Evolutionary conservation across 495 filamentous ascomycete species (phyloP).

Genomic region (Podospora fimiseda): DNA sequence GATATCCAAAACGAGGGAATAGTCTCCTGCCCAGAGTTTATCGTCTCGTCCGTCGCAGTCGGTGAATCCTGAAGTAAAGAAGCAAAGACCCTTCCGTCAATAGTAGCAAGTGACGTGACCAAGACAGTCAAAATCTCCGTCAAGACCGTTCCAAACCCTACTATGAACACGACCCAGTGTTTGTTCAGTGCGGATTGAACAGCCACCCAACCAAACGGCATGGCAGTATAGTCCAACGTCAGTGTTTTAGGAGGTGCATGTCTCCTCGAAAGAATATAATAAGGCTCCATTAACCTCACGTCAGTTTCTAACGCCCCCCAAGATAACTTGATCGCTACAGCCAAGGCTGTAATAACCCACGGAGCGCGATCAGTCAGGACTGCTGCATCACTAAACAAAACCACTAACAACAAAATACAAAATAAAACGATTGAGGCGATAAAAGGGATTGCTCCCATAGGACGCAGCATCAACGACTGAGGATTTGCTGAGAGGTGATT

Average conservation of each 20-base stretch:
- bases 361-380: slow-evolving; percentile 53
- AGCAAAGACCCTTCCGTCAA: slow-evolving; percentile 52
- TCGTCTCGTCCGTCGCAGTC: no score
- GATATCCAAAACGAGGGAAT: slow-evolving; percentile 52
- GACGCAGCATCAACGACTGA: slow-evolving; percentile 62
- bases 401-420: slow-evolving; percentile 47
- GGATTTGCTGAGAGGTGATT: slow-evolving; percentile 48
- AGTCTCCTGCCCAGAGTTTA: slow-evolving; percentile 55
- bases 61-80: no score
- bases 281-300: slow-evolving; percentile 69
- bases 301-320: slow-evolving; percentile 67
- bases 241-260: slow-evolving; percentile 57
- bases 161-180: slow-evolving; percentile 56
- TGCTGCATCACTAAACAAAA: slow-evolving; percentile 51
- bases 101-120: slow-evolving; percentile 53
- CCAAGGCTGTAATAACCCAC: slow-evolving; percentile 56
- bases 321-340: slow-evolving; percentile 57
- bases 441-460: slow-evolving; percentile 52
- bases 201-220: slow-evolving; percentile 59
- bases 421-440: slow-evolving; percentile 42
- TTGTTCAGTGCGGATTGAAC: slow-evolving; percentile 53
- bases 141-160: slow-evolving; percentile 56
- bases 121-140: slow-evolving; percentile 64
- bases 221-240: slow-evolving; percentile 64
- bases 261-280: slow-evolving; percentile 58